phyloP scores from a whole-genome alignment of 768 basidiomycete genomes.

The Amanita inopinata region DNA sequence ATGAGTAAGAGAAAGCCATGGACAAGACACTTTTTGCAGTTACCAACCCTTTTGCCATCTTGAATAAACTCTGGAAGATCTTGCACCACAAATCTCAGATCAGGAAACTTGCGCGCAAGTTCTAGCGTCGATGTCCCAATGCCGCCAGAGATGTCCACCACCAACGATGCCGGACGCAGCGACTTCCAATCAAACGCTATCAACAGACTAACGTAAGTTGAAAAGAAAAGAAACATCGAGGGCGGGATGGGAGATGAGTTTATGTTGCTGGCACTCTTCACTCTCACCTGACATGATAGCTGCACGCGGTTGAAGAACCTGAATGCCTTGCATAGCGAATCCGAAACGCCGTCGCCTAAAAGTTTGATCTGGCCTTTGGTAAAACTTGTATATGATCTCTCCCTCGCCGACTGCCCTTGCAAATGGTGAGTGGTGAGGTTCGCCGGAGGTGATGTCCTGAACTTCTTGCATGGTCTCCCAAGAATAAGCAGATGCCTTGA shows the following conservation, averaged over 20 bases:
- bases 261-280: too few species aligned
- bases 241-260: too few species aligned
- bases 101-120: constrained; percentile 14
- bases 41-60: constrained; percentile 15
- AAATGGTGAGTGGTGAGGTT: constrained; percentile 14
- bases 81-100: constrained; percentile 18
- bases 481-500: constrained; percentile 18
- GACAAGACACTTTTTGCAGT: constrained; percentile 1
- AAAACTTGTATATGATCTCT: constrained; percentile 15
- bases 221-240: too few species aligned
- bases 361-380: constrained; percentile 16
- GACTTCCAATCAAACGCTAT: constrained; percentile 19
- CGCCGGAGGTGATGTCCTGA: constrained; percentile 12
- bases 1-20: neutral
- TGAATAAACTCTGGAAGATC: constrained; percentile 22
- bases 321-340: constrained; percentile 18
- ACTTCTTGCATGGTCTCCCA: constrained; percentile 20
- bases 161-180: constrained; percentile 13
- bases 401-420: constrained; percentile 14
- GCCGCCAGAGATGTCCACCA: constrained; percentile 24
- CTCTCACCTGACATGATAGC: constrained; percentile 14
- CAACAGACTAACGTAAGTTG: neutral
- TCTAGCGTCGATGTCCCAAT: constrained; percentile 17
- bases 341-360: constrained; percentile 19
- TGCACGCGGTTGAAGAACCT: constrained; percentile 13